A percentile compares a stretch with the other conserved stretches of the same genome.
These are phyloP conservation scores for Candida vaughaniae DNA, from an alignment of 805 yeast species.

Conservation along the genomic window DNA sequence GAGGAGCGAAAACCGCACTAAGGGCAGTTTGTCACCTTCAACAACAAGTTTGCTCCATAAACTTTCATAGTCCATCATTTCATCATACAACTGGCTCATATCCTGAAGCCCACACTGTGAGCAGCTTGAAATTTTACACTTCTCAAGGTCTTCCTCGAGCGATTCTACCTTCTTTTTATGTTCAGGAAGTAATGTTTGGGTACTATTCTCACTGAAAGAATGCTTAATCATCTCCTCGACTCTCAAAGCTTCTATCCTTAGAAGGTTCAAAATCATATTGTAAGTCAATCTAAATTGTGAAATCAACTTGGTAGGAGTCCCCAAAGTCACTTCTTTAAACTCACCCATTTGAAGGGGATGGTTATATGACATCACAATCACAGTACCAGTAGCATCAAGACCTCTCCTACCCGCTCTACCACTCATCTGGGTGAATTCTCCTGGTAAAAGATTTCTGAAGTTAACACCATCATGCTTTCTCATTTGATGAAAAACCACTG, in stretches of 20 bases:
- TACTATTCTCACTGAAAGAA: slow-evolving; percentile 87
- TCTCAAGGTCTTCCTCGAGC: slow-evolving; percentile 47
- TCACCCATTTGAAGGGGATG: slow-evolving; percentile 56
- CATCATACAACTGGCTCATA: slow-evolving; percentile 44
- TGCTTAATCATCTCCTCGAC: slow-evolving; percentile 99
- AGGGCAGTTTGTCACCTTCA: slow-evolving; percentile 47
- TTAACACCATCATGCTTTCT: slow-evolving; percentile 89
- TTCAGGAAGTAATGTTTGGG: slow-evolving; percentile 83
- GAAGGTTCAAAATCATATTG: slow-evolving; percentile 87
- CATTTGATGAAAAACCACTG: slow-evolving; percentile 84
- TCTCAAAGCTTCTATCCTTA: slow-evolving; percentile 88
- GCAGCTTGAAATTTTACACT: slow-evolving; percentile 34
- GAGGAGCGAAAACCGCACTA: slow-evolving; percentile 45
- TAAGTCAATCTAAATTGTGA: slow-evolving; percentile 94
- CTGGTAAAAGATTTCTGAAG: slow-evolving; percentile 82
- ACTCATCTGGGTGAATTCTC: slow-evolving; percentile 98
- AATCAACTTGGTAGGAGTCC: slow-evolving; percentile 83
- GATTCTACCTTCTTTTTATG: slow-evolving; percentile 66
- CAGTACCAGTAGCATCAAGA: slow-evolving; percentile 89
- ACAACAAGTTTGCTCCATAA: slow-evolving; percentile 45
- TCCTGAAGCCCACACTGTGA: slow-evolving; percentile 38
- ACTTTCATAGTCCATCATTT: slow-evolving; percentile 46
- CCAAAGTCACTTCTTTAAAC: slow-evolving; percentile 80
- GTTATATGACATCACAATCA: slow-evolving; percentile 82
- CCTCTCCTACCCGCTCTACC: slow-evolving; percentile 99